Evolutionary conservation across 306 rosid species (phyloP).

Genomic region (Mucuna pruriens): DNA sequence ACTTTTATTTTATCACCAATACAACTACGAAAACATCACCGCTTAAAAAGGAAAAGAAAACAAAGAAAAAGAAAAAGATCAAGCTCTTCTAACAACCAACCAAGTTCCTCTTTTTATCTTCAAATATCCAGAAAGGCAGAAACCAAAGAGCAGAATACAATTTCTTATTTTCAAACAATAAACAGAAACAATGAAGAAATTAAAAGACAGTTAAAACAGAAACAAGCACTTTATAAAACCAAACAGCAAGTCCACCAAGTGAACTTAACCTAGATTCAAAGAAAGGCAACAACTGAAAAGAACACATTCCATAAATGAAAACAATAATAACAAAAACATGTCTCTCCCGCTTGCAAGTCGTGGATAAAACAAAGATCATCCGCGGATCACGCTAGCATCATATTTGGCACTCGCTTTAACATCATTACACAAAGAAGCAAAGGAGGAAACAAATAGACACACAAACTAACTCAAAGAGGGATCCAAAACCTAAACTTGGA

Average conservation of each 20-base stretch:
- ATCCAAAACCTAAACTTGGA: constrained; percentile 27
- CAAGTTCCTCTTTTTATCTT: not conserved
- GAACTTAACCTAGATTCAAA: constrained; percentile 24
- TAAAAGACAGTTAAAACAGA: not conserved
- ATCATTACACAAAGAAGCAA: constrained; percentile 20
- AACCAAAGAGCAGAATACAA: not conserved
- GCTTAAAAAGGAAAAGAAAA: not conserved
- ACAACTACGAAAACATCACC: not conserved
- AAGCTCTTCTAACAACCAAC: not conserved
- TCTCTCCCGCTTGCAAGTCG: not conserved
- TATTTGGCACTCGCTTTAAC: constrained; percentile 4
- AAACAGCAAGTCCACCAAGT: not conserved
- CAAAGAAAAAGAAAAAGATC: not conserved
- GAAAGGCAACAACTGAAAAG: constrained; percentile 2
- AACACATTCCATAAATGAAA: not conserved
- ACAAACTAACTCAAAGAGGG: not conserved
- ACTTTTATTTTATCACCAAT: not conserved
- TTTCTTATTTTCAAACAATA: not conserved
- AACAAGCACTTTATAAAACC: constrained; percentile 7
- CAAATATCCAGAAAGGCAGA: not conserved
- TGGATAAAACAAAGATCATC: not conserved
- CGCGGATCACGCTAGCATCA: constrained; percentile 32
- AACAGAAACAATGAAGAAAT: not conserved
- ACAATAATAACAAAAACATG: constrained; percentile 9
- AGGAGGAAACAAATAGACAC: not conserved